Percentiles rank a stretch among this genome's conserved stretches.
Conservation (phyloP, 176 grass and related monocot genomes). For the Oryza australiensis region DNA sequence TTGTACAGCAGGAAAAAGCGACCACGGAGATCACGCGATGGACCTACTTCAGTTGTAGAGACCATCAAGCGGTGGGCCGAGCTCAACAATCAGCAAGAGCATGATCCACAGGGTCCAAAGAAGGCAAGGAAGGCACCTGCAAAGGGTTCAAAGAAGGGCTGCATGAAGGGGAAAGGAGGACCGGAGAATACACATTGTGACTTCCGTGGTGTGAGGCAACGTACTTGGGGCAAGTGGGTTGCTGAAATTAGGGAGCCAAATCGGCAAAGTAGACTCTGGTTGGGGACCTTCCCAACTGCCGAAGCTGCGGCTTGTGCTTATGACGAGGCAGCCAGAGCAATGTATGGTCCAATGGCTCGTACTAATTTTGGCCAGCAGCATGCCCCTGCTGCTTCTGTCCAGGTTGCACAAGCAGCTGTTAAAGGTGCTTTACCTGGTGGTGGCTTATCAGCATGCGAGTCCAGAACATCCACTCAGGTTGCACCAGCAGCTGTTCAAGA, state of each 20-base stretch:
- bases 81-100: conserved; percentile 51
- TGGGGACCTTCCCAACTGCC: conserved; percentile 77
- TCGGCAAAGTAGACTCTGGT: conserved; percentile 66
- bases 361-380: conserved; percentile 53
- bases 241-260: conserved; percentile 91
- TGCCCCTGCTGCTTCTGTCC: neutral
- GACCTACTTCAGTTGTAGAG: conserved; percentile 58
- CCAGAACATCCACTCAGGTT: neutral
- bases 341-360: conserved; percentile 70
- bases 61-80: conserved; percentile 66
- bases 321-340: conserved; percentile 81
- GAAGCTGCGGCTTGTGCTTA: conserved; percentile 71
- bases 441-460: conserved; percentile 42
- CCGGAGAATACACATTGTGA: conserved; percentile 67
- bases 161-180: conserved; percentile 94
- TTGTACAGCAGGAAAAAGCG: conserved; percentile 64
- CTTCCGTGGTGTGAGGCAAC: conserved; percentile 85
- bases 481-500: neutral
- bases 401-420: neutral
- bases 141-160: conserved; percentile 94
- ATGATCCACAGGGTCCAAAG: conserved; percentile 1
- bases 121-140: conserved; percentile 56
- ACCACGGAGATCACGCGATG: conserved; percentile 55
- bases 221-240: conserved; percentile 96
- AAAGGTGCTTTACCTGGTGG: neutral